phyloP scores from a whole-genome alignment of 192 early-diverging fungal species.

The Backusella macrospora region DNA sequence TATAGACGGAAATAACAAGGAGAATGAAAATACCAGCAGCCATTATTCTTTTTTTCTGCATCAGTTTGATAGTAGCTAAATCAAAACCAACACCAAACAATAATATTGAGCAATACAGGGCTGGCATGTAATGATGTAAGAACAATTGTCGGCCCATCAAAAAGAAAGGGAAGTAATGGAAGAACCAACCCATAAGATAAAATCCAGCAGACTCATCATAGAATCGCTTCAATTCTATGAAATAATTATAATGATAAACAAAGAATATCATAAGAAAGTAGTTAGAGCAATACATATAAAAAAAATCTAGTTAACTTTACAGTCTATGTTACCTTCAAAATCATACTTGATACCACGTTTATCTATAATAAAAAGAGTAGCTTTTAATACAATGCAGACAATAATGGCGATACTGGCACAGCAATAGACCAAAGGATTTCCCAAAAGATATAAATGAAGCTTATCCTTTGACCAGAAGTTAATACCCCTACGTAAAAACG shows the following conservation, averaged over 20 bases:
- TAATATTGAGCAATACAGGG: constrained; percentile 89
- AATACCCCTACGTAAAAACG: constrained; percentile 86
- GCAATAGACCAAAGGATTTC: constrained; percentile 94
- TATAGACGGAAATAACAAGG: constrained; percentile 68
- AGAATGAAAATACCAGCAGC: constrained; percentile 57
- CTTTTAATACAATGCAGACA: constrained; percentile 61
- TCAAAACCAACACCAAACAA: constrained; percentile 78
- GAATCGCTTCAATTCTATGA: constrained; percentile 34
- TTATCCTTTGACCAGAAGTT: constrained; percentile 85
- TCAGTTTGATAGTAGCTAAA: constrained; percentile 65
- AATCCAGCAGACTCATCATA: constrained; percentile 70
- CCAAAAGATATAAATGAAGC: constrained; percentile 86
- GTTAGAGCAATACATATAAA: constrained; percentile 32
- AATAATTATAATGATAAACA: background rate
- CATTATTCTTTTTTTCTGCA: constrained; percentile 49
- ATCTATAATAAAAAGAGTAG: constrained; percentile 57
- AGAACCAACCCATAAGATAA: constrained; percentile 76
- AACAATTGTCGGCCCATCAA: constrained; percentile 92
- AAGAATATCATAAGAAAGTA: background rate
- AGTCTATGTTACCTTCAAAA: constrained; percentile 35
- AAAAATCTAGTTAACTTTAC: background rate
- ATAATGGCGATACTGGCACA: constrained; percentile 60
- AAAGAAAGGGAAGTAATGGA: constrained; percentile 93
- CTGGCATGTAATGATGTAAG: constrained; percentile 94
- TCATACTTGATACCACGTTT: constrained; percentile 43